Evolutionary conservation across 164 flowering plant genomes (phyloP), one percentile per base, ranked within the genome.

Genomic region (Echeveria elegans): DNA sequence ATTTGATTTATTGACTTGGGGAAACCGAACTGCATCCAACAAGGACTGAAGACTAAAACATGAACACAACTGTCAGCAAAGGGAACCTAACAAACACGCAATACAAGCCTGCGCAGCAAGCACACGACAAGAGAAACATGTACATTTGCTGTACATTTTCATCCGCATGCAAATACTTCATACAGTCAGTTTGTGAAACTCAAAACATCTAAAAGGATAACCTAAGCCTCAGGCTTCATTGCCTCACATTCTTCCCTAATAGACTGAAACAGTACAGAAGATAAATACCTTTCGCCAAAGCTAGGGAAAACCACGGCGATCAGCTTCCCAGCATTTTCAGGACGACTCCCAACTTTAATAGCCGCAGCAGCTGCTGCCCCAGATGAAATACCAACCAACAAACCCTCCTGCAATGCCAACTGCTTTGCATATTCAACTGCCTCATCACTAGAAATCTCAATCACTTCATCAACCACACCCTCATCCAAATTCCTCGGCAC

Each of bases 301-400:
- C 56, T 50, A 23, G 56, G 56, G 26, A 50, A 50, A 24, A 50
- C 56, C 24, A 90, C 98, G 68, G 79, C 88, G 68, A 90, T 83
- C 68, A 93, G 91, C 77, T 89, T 93, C 70, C 98, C 98, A 0
- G 94, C 91, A 82, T 89, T 93, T 74, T 86, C 94, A 43, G 94
- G 87, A 78, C 96, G 82, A 76, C 84, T 85, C 62, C 83, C 97
- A 37, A 93, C 85, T 72, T 73, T 74, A 40, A 89, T 73, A 41
- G 98, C 97, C 66, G 97, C 97, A 32, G 85, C 85, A 6, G 96
- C 88, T 0, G 94, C 96, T 0, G 97, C 98, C 56, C 97, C 98
- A 50, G 97, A 93, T 60, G 97, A 93, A 75, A 90, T 89, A 15
- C 97, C 96, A 29, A 93, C 98, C 88, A 93, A 72, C 74, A 93